These are phyloP conservation scores for Fibroporia radiculosa DNA, from an alignment of 768 basidiomycete genomes.

Conservation along the genomic window DNA sequence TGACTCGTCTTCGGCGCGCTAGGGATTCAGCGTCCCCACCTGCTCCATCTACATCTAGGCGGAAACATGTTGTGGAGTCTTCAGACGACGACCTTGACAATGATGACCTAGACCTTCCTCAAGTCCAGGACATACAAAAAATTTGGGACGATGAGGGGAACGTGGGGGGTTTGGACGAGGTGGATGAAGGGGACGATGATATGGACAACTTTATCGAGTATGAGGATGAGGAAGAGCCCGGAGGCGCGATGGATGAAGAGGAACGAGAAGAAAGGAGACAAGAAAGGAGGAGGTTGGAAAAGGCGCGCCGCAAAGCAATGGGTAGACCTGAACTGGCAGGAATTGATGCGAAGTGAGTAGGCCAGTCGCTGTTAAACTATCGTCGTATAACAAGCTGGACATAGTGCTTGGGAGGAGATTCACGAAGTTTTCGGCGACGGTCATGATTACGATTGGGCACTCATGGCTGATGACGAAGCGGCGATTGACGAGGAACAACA, in stretches of 20 bases:
- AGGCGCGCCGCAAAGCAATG: slow-evolving; percentile 58
- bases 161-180: slow-evolving; percentile 40
- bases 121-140: slow-evolving; percentile 53
- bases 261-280: slow-evolving; percentile 69
- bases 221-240: slow-evolving; percentile 59
- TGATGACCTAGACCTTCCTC: slow-evolving; percentile 42
- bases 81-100: slow-evolving; percentile 70
- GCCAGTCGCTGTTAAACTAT: too few relatives aligned
- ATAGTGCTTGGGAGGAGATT: slow-evolving; percentile 90
- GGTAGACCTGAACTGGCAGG: slow-evolving; percentile 65
- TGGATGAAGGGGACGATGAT: slow-evolving; percentile 62
- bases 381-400: neutral
- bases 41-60: slow-evolving; percentile 51
- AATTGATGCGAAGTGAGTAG: slow-evolving; percentile 79
- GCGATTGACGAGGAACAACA: slow-evolving; percentile 39
- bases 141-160: slow-evolving; percentile 81
- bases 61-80: slow-evolving; percentile 54
- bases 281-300: slow-evolving; percentile 58
- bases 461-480: slow-evolving; percentile 69
- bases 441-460: slow-evolving; percentile 92
- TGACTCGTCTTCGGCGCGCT: slow-evolving; percentile 71
- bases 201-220: slow-evolving; percentile 76
- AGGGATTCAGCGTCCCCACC: slow-evolving; percentile 67
- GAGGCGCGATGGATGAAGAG: slow-evolving; percentile 61
- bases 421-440: slow-evolving; percentile 96